Evolutionary conservation across 192 early-diverging fungal species (phyloP), one percentile per base, ranked within the genome.

Genomic region (Geosiphon pyriformis): DNA sequence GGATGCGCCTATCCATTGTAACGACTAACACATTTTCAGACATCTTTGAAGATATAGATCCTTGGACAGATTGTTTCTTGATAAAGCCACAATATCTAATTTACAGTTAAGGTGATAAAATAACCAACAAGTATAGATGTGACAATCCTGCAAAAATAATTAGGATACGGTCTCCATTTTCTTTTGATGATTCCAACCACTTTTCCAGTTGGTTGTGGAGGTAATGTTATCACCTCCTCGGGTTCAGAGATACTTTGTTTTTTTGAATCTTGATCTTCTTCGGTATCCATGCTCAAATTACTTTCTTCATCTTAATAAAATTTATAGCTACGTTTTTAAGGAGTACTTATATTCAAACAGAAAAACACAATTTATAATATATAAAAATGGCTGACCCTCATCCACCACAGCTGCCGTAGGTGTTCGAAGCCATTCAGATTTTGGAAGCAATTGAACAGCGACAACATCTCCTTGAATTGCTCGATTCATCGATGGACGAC

Each of bases 161-260:
- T 42, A 54, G 26, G 52, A 64, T 75, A 92, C 47, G 90, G 88
- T 65, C 93, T 80, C 94, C 95, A 98, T 77, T 94, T 95, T 60
- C 92, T 89, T 59, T 92, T 88, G 70, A 99, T 90, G 49, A 99
- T 87, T 15, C 93, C 93, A 11, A 99, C 94, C 2, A 99, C 84
- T 56, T 85, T 83, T 22, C 85, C 95, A 0, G 90, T 92, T n/a
- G 93, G 94, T 56, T 85, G 79, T 15, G 73, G 65, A 33, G 77
- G 61, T 31, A 70, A 61, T 25, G 61, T 23, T n/a, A 34, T 54
- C 48, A 88, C 25, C 80, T 78, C 17, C 83, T 81, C 90, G 81
- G 87, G 72, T 80, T 92, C 59, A 85, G 15, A 10, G 15, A 83
- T 64, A 77, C 82, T 66, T 85, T 87, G 61, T 89, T 82, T 3